These are phyloP conservation scores for Candida yuanshanica DNA, from an alignment of 805 yeast genomes.

Conservation along the genomic window DNA sequence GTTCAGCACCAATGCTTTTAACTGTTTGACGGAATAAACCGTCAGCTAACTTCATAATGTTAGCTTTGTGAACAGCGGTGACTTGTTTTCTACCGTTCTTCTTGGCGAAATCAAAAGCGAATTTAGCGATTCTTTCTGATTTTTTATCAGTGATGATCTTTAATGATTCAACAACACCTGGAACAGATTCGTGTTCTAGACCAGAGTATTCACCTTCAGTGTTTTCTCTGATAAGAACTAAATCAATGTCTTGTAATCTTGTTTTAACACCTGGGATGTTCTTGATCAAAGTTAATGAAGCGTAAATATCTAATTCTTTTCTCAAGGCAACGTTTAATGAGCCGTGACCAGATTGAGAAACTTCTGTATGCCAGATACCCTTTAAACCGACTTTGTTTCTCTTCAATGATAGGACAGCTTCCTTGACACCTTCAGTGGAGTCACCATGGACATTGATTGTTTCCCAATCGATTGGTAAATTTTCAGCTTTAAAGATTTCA, in stretches of 20 bases:
- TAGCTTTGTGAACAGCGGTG: slow-evolving; percentile 98
- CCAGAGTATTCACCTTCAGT: slow-evolving; percentile 99
- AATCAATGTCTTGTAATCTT: slow-evolving; percentile 81
- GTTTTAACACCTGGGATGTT: slow-evolving; percentile 92
- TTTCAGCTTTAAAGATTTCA: slow-evolving; percentile 79
- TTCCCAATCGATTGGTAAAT: slow-evolving; percentile 94
- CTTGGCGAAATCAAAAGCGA: slow-evolving; percentile 92
- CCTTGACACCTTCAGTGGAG: slow-evolving; percentile 58
- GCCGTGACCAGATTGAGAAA: slow-evolving; percentile 68
- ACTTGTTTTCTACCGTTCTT: slow-evolving; percentile 89
- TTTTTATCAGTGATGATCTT: slow-evolving; percentile 92
- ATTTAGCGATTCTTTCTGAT: slow-evolving; percentile 95
- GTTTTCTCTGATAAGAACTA: slow-evolving; percentile 95
- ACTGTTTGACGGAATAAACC: slow-evolving; percentile 95
- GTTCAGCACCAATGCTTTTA: slow-evolving; percentile 77
- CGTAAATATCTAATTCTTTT: slow-evolving; percentile 93
- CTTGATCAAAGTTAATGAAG: slow-evolving; percentile 90
- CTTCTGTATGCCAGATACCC: slow-evolving; percentile 92
- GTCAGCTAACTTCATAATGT: slow-evolving; percentile 97
- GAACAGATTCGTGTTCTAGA: slow-evolving; percentile 93
- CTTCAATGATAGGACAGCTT: slow-evolving; percentile 85
- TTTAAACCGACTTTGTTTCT: slow-evolving; percentile 96
- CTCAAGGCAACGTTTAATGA: slow-evolving; percentile 95
- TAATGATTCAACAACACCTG: slow-evolving; percentile 95
- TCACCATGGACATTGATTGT: slow-evolving; percentile 62